A percentile compares a stretch with the other conserved stretches of the same genome.
phyloP scores from a whole-genome alignment of 345 rosid species.

The Chamaenerion angustifolium region DNA sequence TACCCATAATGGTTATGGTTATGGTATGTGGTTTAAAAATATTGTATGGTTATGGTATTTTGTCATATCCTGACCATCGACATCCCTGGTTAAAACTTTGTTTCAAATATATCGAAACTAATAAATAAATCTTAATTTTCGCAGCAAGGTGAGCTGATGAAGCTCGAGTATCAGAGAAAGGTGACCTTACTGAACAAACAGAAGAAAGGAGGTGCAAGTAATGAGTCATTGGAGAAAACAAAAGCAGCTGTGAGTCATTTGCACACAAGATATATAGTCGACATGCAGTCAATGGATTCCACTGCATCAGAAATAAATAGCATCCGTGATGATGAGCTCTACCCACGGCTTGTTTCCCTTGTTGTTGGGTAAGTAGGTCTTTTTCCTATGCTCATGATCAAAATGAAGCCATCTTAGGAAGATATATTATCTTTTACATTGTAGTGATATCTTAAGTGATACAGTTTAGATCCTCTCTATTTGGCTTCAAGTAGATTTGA shows the following conservation, averaged over 20 bases:
- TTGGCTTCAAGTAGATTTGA: neutral
- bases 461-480: neutral
- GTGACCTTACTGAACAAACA: slow-evolving; percentile 55
- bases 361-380: slow-evolving; percentile 53
- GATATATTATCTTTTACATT: neutral
- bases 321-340: slow-evolving; percentile 75
- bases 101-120: too few relatives aligned
- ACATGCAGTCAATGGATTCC: slow-evolving; percentile 98
- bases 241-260: slow-evolving; percentile 89
- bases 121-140: slow-evolving; percentile 2
- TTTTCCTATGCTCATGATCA: too few relatives aligned
- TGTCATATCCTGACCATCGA: too few relatives aligned
- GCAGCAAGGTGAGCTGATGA: slow-evolving; percentile 94
- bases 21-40: too few relatives aligned
- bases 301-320: slow-evolving; percentile 81
- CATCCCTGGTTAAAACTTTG: too few relatives aligned
- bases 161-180: slow-evolving; percentile 85
- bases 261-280: slow-evolving; percentile 86
- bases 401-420: too few relatives aligned
- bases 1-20: too few relatives aligned
- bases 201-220: slow-evolving; percentile 62
- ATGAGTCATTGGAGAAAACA: slow-evolving; percentile 81
- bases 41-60: too few relatives aligned
- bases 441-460: neutral
- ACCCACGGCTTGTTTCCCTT: slow-evolving; percentile 62